These are phyloP conservation scores for Salix caprea DNA, from an alignment of 345 rosid genomes.

Conservation along the genomic window DNA sequence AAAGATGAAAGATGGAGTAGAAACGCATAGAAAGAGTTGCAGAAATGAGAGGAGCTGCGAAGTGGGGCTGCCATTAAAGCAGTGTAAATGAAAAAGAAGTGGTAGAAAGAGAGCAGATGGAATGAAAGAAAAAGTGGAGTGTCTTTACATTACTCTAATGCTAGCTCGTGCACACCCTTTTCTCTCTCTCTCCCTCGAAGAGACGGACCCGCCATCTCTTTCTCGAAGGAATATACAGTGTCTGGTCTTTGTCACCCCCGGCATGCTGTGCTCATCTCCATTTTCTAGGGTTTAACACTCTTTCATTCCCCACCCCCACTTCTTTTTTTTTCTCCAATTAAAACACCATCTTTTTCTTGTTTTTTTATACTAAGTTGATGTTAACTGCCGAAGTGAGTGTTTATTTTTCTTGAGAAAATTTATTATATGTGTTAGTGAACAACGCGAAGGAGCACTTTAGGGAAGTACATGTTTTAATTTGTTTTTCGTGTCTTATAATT, in stretches of 20 bases:
- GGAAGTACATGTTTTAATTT: neutral
- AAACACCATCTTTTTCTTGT: neutral
- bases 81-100: neutral
- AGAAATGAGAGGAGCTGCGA: slow-evolving; percentile 13
- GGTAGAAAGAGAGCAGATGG: neutral
- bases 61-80: neutral
- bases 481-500: neutral
- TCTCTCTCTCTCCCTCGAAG: neutral
- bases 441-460: neutral
- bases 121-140: slow-evolving; percentile 28
- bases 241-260: slow-evolving; percentile 48
- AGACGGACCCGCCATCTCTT: slow-evolving; percentile 35
- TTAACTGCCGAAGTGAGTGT: neutral
- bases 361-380: neutral
- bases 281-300: slow-evolving; percentile 44
- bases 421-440: neutral
- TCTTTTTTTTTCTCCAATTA: neutral
- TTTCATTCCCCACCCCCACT: neutral
- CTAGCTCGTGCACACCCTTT: slow-evolving; percentile 31
- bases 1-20: neutral
- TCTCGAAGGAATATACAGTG: slow-evolving; percentile 69
- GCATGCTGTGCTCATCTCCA: slow-evolving; percentile 47
- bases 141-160: slow-evolving; percentile 31
- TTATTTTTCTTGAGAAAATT: neutral
- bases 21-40: slow-evolving; percentile 23